Evolutionary conservation across 2,329 filamentous ascomycete genomes (phyloP), one percentile per base, ranked within the genome.

Genomic region (Phialophora chinensis): DNA sequence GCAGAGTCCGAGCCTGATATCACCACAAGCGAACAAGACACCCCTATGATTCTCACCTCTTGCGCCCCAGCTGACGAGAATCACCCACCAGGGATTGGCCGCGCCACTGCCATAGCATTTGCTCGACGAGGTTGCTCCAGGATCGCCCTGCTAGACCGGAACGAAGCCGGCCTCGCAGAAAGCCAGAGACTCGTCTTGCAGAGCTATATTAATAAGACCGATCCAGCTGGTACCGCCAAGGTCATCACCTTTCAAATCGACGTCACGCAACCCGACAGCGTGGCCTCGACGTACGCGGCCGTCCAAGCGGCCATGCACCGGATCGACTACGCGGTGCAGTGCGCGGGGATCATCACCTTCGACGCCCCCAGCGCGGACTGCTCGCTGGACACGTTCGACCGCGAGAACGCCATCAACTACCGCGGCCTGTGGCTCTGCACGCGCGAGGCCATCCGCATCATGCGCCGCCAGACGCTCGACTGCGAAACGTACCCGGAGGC

Each of bases 341-440:
- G 84, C 52, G 85, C 85, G 0, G 86, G 85, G 1, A 79, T 87
- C 27, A 76, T 76, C 7, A 83, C 83, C 0, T 71, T 72, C 1
- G 75, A 79, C 29, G 74, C 72, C 17, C 31, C 31, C 31, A 73
- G 74, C 1, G 86, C 33, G 17, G 57, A 49, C 20, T 14, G 84
- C 0, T 50, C 82, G 6, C 74, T 89, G 27, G 85, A 86, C 57
- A 87, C 90, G 73, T 90, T 88, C 73, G 87, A 90, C 73, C 79
- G 85, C 72, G 89, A 85, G 3, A 77, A 89, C 55, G 84, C 82
- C 62, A 82, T 90, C 64, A 90, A 90, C 73, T 78, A 89, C 53
- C 81, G 86, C 33, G 85, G 87, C 6, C 83, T 60, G 12, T 60
- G 31, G 31, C 57, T 60, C 3, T 60, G 57, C 42, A 38, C 57